A percentile compares a stretch with the other conserved stretches of the same genome.
These are phyloP conservation scores for Cladosporium sp. DNA, from an alignment of 2,329 filamentous ascomycete species.

Conservation along the genomic window DNA sequence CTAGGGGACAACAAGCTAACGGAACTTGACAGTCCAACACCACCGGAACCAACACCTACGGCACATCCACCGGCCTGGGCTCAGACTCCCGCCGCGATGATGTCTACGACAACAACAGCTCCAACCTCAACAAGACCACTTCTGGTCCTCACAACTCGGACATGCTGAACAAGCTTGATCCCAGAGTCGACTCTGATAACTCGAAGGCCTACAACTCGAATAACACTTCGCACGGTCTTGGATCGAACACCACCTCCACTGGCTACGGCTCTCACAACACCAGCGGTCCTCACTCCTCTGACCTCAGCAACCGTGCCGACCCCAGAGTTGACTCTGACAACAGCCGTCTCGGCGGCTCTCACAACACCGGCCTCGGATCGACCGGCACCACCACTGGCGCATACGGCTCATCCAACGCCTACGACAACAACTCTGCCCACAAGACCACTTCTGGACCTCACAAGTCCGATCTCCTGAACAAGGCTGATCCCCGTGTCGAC, in stretches of 20 bases:
- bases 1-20: not conserved
- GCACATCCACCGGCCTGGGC: constrained; percentile 7
- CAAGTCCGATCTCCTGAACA: constrained; percentile 24
- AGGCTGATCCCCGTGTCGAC: constrained; percentile 20
- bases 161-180: constrained; percentile 26
- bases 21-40: constrained; percentile 8
- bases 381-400: not conserved
- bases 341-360: constrained; percentile 1
- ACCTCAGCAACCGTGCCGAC: constrained; percentile 24
- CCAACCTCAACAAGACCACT: constrained; percentile 18
- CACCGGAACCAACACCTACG: constrained; percentile 5
- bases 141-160: constrained; percentile 25
- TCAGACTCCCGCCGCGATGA: not conserved
- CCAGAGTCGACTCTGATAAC: constrained; percentile 20
- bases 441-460: constrained; percentile 23
- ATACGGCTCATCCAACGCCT: not conserved
- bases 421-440: not conserved
- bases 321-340: constrained; percentile 15
- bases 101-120: not conserved
- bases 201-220: not conserved
- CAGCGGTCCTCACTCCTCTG: constrained; percentile 24
- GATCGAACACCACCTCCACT: not conserved
- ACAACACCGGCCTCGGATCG: constrained; percentile 22
- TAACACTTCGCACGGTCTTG: not conserved
- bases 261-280: not conserved